Conservation (phyloP, 164 flowering plant genomes). For the Brasenia schreberi region DNA sequence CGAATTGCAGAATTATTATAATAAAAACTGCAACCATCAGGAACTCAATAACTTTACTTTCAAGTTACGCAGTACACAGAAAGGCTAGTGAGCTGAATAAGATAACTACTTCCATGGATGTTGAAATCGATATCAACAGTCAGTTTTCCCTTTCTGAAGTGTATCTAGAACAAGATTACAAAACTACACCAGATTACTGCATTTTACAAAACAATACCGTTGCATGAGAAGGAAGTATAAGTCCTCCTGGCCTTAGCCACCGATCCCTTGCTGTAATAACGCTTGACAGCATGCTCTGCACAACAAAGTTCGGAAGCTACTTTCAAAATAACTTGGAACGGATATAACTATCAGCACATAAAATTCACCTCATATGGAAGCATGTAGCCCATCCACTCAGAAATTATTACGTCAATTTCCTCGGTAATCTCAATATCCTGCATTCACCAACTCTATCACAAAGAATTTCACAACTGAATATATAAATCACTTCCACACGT, state of each 20-base stretch:
- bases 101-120: too few species aligned
- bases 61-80: too few species aligned
- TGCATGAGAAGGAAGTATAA: constrained; percentile 93
- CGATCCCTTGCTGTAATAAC: constrained; percentile 93
- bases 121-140: too few species aligned
- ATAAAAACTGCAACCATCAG: too few species aligned
- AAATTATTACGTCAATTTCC: constrained; percentile 90
- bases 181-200: too few species aligned
- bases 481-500: neutral
- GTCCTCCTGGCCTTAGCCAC: constrained; percentile 96
- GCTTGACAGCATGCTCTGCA: constrained; percentile 94
- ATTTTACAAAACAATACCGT: constrained; percentile 8
- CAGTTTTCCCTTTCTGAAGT: too few species aligned
- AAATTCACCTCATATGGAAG: constrained; percentile 79
- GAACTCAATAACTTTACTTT: too few species aligned
- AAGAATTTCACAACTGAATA: neutral
- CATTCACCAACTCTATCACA: constrained; percentile 10
- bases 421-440: constrained; percentile 97
- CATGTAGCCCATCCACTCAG: constrained; percentile 99
- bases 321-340: neutral
- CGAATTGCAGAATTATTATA: too few species aligned
- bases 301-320: neutral
- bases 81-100: too few species aligned
- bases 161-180: too few species aligned
- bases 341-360: neutral